phyloP scores from a whole-genome alignment of 1,139 yeast genomes.

The Sugiyamaella neomexicana region DNA sequence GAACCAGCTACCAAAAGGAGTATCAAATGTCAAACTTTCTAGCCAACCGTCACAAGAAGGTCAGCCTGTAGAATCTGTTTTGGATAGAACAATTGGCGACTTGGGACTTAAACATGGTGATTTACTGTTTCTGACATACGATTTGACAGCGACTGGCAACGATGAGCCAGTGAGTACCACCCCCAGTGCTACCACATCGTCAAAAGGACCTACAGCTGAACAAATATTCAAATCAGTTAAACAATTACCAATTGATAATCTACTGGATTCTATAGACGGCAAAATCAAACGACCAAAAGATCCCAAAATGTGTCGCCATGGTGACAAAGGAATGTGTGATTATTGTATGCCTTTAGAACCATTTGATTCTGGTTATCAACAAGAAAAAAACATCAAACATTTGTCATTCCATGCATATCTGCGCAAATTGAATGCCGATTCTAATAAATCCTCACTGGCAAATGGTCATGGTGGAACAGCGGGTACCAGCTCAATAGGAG shows the following conservation, averaged over 20 bases:
- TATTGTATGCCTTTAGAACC: constrained; percentile 96
- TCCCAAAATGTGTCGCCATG: constrained; percentile 70
- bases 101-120: constrained; percentile 82
- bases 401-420: constrained; percentile 82
- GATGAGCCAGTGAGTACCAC: constrained; percentile 4
- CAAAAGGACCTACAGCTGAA: constrained; percentile 19
- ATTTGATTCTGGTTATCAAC: constrained; percentile 79
- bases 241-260: constrained; percentile 60
- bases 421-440: constrained; percentile 66
- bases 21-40: constrained; percentile 29
- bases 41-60: constrained; percentile 53
- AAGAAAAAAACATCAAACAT: constrained; percentile 80
- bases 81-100: constrained; percentile 50
- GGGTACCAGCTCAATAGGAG: constrained; percentile 43
- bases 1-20: constrained; percentile 11
- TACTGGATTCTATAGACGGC: constrained; percentile 69
- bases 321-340: constrained; percentile 96
- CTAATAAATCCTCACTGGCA: constrained; percentile 49
- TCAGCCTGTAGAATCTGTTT: constrained; percentile 47
- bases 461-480: constrained; percentile 39
- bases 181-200: not conserved
- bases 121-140: constrained; percentile 62
- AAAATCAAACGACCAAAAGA: constrained; percentile 65
- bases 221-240: constrained; percentile 32
- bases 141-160: constrained; percentile 25